phyloP scores from a whole-genome alignment of 2,329 filamentous ascomycete genomes.

The Neopestalotiopsis sp. region DNA sequence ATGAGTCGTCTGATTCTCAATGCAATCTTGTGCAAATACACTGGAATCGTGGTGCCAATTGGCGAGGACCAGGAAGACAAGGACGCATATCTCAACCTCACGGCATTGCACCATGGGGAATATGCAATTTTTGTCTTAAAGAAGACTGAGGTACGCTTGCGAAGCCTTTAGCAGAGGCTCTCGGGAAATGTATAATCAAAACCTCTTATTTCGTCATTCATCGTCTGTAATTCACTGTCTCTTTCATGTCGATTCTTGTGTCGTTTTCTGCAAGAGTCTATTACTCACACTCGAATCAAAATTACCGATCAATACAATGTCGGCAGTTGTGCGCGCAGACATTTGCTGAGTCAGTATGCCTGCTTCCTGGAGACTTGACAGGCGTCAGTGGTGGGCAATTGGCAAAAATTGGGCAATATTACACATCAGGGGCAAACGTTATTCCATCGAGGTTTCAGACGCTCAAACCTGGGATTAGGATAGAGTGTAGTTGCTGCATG shows the following conservation, averaged over 20 bases:
- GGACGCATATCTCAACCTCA: slow-evolving; percentile 29
- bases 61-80: slow-evolving; percentile 23
- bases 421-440: neutral
- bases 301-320: too few relatives aligned
- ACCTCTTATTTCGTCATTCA: too few relatives aligned
- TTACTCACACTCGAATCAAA: too few relatives aligned
- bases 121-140: slow-evolving; percentile 31
- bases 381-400: neutral
- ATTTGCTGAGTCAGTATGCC: too few relatives aligned
- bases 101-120: slow-evolving; percentile 36
- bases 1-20: slow-evolving; percentile 31
- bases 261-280: too few relatives aligned
- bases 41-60: slow-evolving; percentile 27
- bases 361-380: too few relatives aligned
- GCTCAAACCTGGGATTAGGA: neutral
- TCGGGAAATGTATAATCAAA: neutral
- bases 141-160: neutral
- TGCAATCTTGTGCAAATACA: slow-evolving; percentile 27
- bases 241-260: too few relatives aligned
- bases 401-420: neutral
- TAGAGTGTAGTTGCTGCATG: too few relatives aligned
- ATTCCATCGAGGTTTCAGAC: neutral
- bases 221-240: too few relatives aligned
- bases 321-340: too few relatives aligned
- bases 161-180: neutral